Percentiles rank a stretch among this genome's conserved stretches.
phyloP scores from a whole-genome alignment of 306 rosid genomes.

The Abrus precatorius region DNA sequence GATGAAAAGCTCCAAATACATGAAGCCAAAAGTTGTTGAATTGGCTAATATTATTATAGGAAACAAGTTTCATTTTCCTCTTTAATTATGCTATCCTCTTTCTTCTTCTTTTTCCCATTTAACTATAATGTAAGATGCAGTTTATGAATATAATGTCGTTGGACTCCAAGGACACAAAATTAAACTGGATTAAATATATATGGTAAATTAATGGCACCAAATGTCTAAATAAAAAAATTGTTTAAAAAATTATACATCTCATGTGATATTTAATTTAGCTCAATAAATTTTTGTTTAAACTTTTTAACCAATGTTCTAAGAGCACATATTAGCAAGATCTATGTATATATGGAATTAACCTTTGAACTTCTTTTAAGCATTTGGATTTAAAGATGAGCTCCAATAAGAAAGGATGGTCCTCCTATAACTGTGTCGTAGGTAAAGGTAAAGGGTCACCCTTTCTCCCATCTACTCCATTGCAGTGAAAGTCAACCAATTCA shows the following conservation, averaged over 20 bases:
- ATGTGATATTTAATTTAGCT: too few relatives aligned
- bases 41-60: background rate
- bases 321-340: too few relatives aligned
- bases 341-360: too few relatives aligned
- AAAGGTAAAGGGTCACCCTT: slow-evolving; percentile 11
- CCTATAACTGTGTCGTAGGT: background rate
- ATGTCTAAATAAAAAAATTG: too few relatives aligned
- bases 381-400: background rate
- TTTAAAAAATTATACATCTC: too few relatives aligned
- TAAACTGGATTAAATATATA: too few relatives aligned
- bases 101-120: background rate
- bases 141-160: background rate
- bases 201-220: too few relatives aligned
- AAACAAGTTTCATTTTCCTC: background rate
- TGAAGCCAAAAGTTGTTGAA: slow-evolving; percentile 65
- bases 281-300: too few relatives aligned
- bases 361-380: background rate
- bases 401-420: slow-evolving; percentile 20
- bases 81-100: background rate
- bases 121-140: background rate
- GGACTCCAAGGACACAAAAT: too few relatives aligned
- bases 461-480: slow-evolving; percentile 29
- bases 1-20: slow-evolving; percentile 57
- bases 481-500: slow-evolving; percentile 31
- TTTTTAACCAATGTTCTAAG: too few relatives aligned